Percentiles rank a stretch among this genome's conserved stretches.
phyloP scores from a whole-genome alignment of 179 eudicot species.

The Corrigiola litoralis region DNA sequence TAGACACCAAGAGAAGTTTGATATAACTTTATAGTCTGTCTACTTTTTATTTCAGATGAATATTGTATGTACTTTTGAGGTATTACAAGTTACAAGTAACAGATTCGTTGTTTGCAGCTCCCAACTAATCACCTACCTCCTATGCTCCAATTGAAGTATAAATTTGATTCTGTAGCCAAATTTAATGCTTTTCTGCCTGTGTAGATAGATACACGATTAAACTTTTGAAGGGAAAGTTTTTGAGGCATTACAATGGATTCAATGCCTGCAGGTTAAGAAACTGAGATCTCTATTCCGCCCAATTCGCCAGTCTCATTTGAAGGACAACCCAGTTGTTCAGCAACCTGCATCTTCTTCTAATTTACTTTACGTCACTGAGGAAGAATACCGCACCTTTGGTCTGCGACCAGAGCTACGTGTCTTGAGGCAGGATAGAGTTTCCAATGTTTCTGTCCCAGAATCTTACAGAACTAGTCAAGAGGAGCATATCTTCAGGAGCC shows the following conservation, averaged over 20 bases:
- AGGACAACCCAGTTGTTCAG: slow-evolving; percentile 22
- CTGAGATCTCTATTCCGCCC: slow-evolving; percentile 48
- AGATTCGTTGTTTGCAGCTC: too few species aligned
- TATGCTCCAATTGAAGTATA: too few species aligned
- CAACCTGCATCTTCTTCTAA: slow-evolving; percentile 23
- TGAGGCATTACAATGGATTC: background rate
- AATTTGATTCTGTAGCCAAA: too few species aligned
- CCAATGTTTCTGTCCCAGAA: slow-evolving; percentile 15
- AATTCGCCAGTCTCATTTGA: slow-evolving; percentile 25
- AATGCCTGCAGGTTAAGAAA: slow-evolving; percentile 52
- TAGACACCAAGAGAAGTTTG: too few species aligned
- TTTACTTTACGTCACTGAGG: slow-evolving; percentile 25
- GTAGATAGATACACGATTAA: too few species aligned
- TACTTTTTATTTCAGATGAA: too few species aligned
- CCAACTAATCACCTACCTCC: too few species aligned
- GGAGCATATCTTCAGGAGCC: slow-evolving; percentile 5
- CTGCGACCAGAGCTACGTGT: slow-evolving; percentile 18
- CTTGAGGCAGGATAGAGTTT: slow-evolving; percentile 7
- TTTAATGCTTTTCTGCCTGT: too few species aligned
- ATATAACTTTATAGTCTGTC: too few species aligned
- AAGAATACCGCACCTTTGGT: slow-evolving; percentile 34
- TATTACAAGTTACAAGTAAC: too few species aligned
- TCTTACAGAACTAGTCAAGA: slow-evolving; percentile 18
- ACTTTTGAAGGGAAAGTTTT: background rate
- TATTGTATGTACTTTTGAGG: too few species aligned